Evolutionary conservation across 768 basidiomycete genomes (phyloP).

Genomic region (Rhizopogon vulgaris): DNA sequence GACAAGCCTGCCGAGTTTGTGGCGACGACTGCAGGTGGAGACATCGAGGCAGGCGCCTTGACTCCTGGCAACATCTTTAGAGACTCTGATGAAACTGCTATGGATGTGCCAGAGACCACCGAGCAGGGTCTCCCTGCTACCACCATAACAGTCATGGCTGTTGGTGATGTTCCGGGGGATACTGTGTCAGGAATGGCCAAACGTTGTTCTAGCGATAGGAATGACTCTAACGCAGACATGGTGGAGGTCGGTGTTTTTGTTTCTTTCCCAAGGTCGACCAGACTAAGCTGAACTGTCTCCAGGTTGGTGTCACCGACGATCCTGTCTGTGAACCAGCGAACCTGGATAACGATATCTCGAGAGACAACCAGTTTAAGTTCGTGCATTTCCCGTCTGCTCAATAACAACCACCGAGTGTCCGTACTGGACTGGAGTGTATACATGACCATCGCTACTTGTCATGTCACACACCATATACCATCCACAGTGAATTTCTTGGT

Average conservation of each 20-base stretch:
- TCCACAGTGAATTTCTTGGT: neutral
- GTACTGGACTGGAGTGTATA: neutral
- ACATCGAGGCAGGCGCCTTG: constrained; percentile 17
- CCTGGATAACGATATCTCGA: neutral
- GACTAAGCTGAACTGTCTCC: neutral
- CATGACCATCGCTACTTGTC: neutral
- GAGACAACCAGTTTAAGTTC: constrained; percentile 9
- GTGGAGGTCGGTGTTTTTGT: constrained; percentile 16
- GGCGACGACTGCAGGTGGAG: neutral
- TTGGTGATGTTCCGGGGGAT: neutral
- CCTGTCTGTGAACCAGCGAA: too few relatives aligned
- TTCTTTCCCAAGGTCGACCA: too few relatives aligned
- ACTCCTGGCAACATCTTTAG: neutral
- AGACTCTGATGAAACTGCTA: neutral
- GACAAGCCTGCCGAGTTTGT: neutral
- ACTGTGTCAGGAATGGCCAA: neutral
- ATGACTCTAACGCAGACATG: neutral
- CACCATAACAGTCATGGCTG: neutral
- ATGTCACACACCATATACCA: neutral
- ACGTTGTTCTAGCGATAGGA: neutral
- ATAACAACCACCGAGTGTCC: constrained; percentile 25
- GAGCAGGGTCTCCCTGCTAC: neutral
- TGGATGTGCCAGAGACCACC: neutral
- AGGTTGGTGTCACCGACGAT: constrained; percentile 6
- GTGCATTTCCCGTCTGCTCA: constrained; percentile 30